Evolutionary conservation across 1,284 basidiomycete genomes (phyloP).

Genomic region (Cutaneotrichosporon cyanovorans): DNA sequence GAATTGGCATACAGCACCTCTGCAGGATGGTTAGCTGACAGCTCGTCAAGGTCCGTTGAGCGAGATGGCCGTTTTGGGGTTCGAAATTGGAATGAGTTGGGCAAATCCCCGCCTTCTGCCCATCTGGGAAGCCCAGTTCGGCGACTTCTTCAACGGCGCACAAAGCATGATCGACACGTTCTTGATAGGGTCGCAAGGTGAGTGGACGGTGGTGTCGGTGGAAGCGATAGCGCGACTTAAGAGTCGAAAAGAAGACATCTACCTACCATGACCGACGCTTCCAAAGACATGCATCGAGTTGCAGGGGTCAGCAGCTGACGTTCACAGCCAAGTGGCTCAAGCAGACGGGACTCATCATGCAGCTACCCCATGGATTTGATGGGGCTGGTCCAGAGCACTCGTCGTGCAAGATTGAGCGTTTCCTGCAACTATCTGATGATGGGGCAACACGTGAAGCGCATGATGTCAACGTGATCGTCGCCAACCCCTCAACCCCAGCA

Average conservation of each 20-base stretch:
- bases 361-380: constrained; percentile 78
- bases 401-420: constrained; percentile 72
- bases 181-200: constrained; percentile 71
- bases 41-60: constrained; percentile 64
- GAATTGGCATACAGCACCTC: background rate
- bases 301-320: background rate
- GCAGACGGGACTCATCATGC: constrained; percentile 78
- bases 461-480: constrained; percentile 71
- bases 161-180: constrained; percentile 85
- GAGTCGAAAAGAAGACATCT: too few relatives aligned
- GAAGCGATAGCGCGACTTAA: too few relatives aligned
- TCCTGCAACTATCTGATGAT: constrained; percentile 55
- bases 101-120: constrained; percentile 68
- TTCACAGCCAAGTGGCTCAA: constrained; percentile 79
- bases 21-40: background rate
- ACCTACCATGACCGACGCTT: background rate
- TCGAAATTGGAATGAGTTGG: constrained; percentile 83
- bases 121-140: constrained; percentile 82
- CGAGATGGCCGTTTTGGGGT: constrained; percentile 74
- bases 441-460: constrained; percentile 27
- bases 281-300: constrained; percentile 1
- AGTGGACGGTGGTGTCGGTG: constrained; percentile 25
- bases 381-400: constrained; percentile 89
- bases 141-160: constrained; percentile 87
- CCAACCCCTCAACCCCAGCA: constrained; percentile 76